phyloP scores from a whole-genome alignment of 345 rosid genomes.

The Ceriops decandra region DNA sequence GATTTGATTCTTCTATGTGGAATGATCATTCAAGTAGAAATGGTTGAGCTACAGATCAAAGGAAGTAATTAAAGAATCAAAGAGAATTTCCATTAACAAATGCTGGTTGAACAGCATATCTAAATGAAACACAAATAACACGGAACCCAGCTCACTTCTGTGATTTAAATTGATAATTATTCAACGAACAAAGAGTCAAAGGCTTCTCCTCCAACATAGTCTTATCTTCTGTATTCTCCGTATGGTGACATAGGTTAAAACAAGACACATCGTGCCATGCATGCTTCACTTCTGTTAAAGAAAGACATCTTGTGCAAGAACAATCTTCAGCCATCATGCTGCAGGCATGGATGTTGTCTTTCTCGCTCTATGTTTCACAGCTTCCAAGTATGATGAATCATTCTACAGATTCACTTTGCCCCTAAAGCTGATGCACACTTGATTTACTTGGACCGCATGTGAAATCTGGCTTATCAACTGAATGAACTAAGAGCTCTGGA shows the following conservation, averaged over 20 bases:
- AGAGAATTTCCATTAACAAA: too few species aligned
- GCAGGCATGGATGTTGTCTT: neutral
- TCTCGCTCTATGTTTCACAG: neutral
- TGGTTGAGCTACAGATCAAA: neutral
- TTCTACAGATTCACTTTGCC: neutral
- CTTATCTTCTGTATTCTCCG: too few species aligned
- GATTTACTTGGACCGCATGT: conserved; percentile 45
- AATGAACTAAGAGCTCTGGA: conserved; percentile 40
- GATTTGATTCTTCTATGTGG: neutral
- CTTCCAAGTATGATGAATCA: neutral
- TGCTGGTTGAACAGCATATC: too few species aligned
- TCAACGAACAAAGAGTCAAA: too few species aligned
- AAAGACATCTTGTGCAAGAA: neutral
- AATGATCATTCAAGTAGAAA: neutral
- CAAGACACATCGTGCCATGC: too few species aligned
- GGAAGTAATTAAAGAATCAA: too few species aligned
- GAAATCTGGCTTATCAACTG: conserved; percentile 54
- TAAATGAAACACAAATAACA: too few species aligned
- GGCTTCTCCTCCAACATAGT: too few species aligned
- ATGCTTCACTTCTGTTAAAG: neutral
- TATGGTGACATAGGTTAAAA: too few species aligned
- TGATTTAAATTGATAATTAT: too few species aligned
- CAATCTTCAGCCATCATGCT: neutral
- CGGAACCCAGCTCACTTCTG: too few species aligned
- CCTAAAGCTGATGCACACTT: conserved; percentile 37